A percentile compares a stretch with the other conserved stretches of the same genome.
Evolutionary conservation across 306 rosid genomes (phyloP).

Genomic region (Quercus variabilis): DNA sequence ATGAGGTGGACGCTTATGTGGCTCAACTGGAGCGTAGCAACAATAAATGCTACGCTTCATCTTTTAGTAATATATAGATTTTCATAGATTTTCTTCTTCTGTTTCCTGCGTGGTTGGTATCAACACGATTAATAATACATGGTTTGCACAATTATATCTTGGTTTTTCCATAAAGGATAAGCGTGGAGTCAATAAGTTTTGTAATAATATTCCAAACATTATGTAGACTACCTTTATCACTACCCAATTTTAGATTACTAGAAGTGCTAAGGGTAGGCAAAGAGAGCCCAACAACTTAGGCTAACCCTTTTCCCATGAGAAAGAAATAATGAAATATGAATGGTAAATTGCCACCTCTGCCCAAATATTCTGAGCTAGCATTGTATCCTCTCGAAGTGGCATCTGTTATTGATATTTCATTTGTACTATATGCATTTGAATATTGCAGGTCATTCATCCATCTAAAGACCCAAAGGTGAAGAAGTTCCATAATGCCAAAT

Average conservation of each 20-base stretch:
- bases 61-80: too few species aligned
- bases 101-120: too few species aligned
- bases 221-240: not conserved
- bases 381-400: not conserved
- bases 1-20: too few species aligned
- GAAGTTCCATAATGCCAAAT: conserved; percentile 81
- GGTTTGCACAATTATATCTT: too few species aligned
- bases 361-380: not conserved
- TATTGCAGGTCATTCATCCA: conserved; percentile 72
- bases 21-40: too few species aligned
- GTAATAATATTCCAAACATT: too few species aligned
- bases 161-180: too few species aligned
- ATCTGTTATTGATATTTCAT: not conserved
- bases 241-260: not conserved
- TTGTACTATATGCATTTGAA: conserved; percentile 7
- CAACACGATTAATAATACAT: too few species aligned
- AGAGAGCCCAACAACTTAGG: not conserved
- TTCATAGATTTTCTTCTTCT: too few species aligned
- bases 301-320: not conserved
- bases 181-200: too few species aligned
- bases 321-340: not conserved
- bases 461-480: conserved; percentile 82
- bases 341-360: not conserved
- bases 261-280: not conserved
- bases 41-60: too few species aligned